A percentile compares a stretch with the other conserved stretches of the same genome.
Conservation (phyloP, 208 protist species). For the Trypanosoma cruzi region DNA sequence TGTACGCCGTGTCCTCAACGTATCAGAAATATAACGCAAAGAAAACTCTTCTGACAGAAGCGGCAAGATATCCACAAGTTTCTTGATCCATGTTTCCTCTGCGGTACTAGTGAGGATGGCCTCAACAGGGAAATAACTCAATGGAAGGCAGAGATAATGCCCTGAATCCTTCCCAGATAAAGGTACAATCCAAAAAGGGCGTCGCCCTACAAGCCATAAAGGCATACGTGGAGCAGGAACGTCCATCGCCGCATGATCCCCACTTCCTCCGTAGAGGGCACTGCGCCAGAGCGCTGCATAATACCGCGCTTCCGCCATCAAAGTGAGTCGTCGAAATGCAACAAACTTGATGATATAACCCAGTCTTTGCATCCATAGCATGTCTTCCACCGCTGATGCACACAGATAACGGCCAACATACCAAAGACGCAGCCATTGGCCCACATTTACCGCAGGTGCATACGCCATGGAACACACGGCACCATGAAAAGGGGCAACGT, state of each 20-base stretch:
- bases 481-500: slow-evolving; percentile 22
- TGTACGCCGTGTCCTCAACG: background rate
- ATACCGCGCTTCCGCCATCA: slow-evolving; percentile 30
- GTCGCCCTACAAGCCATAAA: slow-evolving; percentile 24
- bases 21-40: slow-evolving; percentile 11
- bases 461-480: slow-evolving; percentile 27
- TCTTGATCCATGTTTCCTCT: slow-evolving; percentile 49
- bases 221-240: slow-evolving; percentile 6
- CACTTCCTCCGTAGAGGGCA: slow-evolving; percentile 2
- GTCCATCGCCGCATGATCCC: too few relatives aligned
- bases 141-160: slow-evolving; percentile 46
- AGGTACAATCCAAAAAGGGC: slow-evolving; percentile 32
- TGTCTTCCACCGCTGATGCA: slow-evolving; percentile 10
- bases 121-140: slow-evolving; percentile 71
- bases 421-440: slow-evolving; percentile 21
- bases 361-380: slow-evolving; percentile 21
- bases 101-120: slow-evolving; percentile 48
- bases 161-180: background rate
- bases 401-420: slow-evolving; percentile 22
- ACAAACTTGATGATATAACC: slow-evolving; percentile 32
- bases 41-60: slow-evolving; percentile 6
- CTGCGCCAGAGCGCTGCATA: slow-evolving; percentile 22
- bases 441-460: slow-evolving; percentile 23
- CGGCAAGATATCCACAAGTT: slow-evolving; percentile 23
- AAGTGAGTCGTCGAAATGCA: slow-evolving; percentile 25